These are phyloP conservation scores for Capronia americana DNA, from an alignment of 2,329 filamentous ascomycete species.

Conservation along the genomic window DNA sequence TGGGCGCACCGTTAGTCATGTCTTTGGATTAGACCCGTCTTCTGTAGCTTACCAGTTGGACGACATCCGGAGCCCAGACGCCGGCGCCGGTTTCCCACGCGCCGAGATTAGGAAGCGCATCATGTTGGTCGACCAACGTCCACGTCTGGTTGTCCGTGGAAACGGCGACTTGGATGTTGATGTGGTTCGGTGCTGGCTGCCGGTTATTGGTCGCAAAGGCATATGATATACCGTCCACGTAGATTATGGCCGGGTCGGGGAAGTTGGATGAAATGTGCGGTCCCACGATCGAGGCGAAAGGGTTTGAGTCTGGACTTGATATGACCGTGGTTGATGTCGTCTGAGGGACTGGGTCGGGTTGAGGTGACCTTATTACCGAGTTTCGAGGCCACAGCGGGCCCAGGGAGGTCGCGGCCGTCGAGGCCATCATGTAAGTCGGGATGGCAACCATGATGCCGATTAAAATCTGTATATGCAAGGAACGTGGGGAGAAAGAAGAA, in stretches of 20 bases:
- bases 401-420: conserved; percentile 26
- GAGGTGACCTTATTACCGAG: conserved; percentile 28
- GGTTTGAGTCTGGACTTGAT: conserved; percentile 17
- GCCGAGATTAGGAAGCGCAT: conserved; percentile 61
- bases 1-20: conserved; percentile 1
- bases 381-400: conserved; percentile 28
- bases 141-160: conserved; percentile 57
- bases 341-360: conserved; percentile 19
- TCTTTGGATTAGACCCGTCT: background rate
- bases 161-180: conserved; percentile 61
- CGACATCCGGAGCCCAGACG: conserved; percentile 69
- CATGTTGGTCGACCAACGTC: conserved; percentile 57
- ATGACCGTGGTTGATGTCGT: conserved; percentile 8
- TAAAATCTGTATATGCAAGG: conserved; percentile 27
- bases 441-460: conserved; percentile 38
- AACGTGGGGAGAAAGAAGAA: conserved; percentile 19
- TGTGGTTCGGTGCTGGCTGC: conserved; percentile 39
- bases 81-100: conserved; percentile 62
- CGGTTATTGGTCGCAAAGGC: conserved; percentile 64
- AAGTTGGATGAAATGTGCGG: conserved; percentile 48
- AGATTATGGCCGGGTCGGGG: conserved; percentile 55
- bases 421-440: conserved; percentile 34
- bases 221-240: conserved; percentile 60
- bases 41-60: conserved; percentile 48
- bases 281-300: conserved; percentile 36